Conservation (phyloP, 345 rosid genomes). For the Microthlaspi erraticum region DNA sequence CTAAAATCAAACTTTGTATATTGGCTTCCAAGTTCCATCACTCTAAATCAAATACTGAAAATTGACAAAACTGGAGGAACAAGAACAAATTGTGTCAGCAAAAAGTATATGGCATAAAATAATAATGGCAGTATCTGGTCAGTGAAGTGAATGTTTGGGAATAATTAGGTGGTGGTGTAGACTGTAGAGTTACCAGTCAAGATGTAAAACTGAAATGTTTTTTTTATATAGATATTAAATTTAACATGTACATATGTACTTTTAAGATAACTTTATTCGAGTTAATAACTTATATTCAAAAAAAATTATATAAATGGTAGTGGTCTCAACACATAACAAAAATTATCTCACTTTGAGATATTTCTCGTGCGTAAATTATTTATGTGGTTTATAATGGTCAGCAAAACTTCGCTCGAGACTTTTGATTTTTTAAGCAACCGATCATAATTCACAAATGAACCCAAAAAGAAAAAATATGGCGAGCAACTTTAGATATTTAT, state of each 20-base stretch:
- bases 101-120: not conserved
- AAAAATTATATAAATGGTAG: no score
- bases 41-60: not conserved
- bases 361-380: no score
- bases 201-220: no score
- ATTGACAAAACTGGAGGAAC: not conserved
- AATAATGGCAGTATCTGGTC: slow-evolving; percentile 5
- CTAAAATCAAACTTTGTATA: no score
- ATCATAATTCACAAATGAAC: not conserved
- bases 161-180: slow-evolving; percentile 21
- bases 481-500: not conserved
- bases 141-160: not conserved
- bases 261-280: no score
- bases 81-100: slow-evolving; percentile 1
- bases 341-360: no score
- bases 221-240: no score
- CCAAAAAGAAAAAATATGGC: slow-evolving; percentile 8
- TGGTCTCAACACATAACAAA: no score
- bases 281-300: no score
- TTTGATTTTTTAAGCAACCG: slow-evolving; percentile 31
- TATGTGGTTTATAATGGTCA: slow-evolving; percentile 6
- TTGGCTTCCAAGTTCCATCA: no score
- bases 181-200: no score
- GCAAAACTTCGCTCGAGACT: slow-evolving; percentile 15
- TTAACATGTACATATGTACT: no score